Base-by-base conservation (phyloP, 1,284 basidiomycete species). In the Sparassis latifolia region DNA sequence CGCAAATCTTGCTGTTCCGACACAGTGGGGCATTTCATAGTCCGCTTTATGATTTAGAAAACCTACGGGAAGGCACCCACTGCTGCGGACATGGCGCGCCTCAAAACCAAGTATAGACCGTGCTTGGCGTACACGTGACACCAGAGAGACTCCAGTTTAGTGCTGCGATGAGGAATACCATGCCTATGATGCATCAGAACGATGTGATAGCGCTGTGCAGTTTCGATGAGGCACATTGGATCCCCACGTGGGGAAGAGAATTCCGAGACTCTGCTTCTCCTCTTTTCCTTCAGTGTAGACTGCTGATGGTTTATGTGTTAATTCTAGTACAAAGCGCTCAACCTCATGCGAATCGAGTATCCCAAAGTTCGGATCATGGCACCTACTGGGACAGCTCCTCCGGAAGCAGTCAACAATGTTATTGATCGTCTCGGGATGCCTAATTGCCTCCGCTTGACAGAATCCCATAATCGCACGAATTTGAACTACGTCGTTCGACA, bases 201-300 rank as follows among this genome's bases (percentile, higher is more conserved):
- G 71, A 76, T 2, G 69, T 78, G 52, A 67, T 99, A 32, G 93
- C 92, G 4, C 78, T 96, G 30, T 97, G 98, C 63, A 93, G 97
- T 0, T 79, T 98, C 49, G 97, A 99, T 63, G 96, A 99, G 64
- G 96, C 94, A 1, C 97, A 99, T 65, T 94, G 93, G 65, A 90
- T 98, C 49, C 81, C 77, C 3, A 81, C 83, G 12, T 93, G 89
- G 90, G 91, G 92, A 4, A 80, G 89, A 59, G 84, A 90, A 60
- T 94, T 94, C 62, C 80, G 92, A 38, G 78, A 78, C 40, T 78
- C 84, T 30, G 86, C 88, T 65, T 58, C 82, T 20, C 20, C 20
- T 20, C 20, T 20, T 20, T 20, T 20, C 20, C 20, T 20, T 20
- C 20, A 20, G 20, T 20, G 20, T 20, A 20, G 20, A 20, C 20